Evolutionary conservation across 2,329 filamentous ascomycete species (phyloP), one percentile per base, ranked within the genome.

Genomic region (Alternaria hordeiaustralica): DNA sequence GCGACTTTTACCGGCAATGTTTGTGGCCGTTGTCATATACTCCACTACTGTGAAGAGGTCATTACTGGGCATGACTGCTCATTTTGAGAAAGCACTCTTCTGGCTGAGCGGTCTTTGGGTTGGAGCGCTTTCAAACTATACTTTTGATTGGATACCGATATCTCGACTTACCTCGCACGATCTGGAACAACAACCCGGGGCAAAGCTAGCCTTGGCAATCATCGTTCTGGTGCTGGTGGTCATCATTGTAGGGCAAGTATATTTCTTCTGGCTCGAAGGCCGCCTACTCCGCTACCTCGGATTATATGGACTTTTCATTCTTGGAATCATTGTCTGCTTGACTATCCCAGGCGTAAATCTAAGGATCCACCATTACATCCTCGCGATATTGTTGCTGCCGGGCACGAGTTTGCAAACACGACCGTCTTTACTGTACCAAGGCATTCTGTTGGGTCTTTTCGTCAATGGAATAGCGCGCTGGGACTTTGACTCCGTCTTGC

Each of bases 51-150:
- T 95, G n/a, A 86, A 88, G 15, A 90, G 91, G 50, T 89, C 92
- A 0, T 85, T 97, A 36, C 81, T 79, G 2, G 90, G 89, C 2
- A 84, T 97, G 6, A 91, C 87, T 0, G 93, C 94, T 0, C 94
- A 96, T 73, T 71, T 97, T 47, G 94, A 97, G 75, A 97, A 96
- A 84, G 92, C 93, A 0, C 79, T 97, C 2, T 84, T 98, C 28
- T 98, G 94, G 91, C 85, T 98, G 2, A 94, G 94, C 1, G 90
- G 89, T 12, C 93, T 92, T 76, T 98, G 96, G 90, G 89, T 97
- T 47, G 95, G 94, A 15, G 90, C 93, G 2, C 82, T 98, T 66
- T 94, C 94, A 70, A 98, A 98, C 78, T 96, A 97, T 79, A 97
- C 96, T 0, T 92, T 98, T 72, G 91, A 93, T 67, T 91, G 92